Base-by-base conservation (phyloP, 768 basidiomycete genomes). In the Psilocybe cyanescens region DNA sequence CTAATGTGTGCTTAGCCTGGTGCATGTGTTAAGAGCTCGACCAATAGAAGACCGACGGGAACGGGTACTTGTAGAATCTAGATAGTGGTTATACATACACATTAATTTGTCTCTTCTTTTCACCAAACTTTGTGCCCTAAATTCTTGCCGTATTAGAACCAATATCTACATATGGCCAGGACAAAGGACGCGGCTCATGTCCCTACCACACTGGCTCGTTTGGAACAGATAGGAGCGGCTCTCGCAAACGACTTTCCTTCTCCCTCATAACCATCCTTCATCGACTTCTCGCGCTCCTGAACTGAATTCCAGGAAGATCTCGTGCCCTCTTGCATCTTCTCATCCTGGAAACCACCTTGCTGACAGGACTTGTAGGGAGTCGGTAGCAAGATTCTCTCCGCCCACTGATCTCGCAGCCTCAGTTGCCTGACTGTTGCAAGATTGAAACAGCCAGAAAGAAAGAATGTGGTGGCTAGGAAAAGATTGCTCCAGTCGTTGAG, bases 401-500 rank as follows among this genome's bases (percentile, higher is more conserved):
- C 54, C 64, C 57, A 58, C 29, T 24, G 54, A 48, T 64, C 64
- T 17, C 61, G 57, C 56, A 69, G 12, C 24, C 59, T 30, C 33
- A 70, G 17, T 45, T 70, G 58, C 51, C 65, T 58, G 8, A 65
- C 67, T 1, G 69, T 65, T 45, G 69, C 67, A 33, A 68, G 65
- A 39, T 70, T 70, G 62, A 65, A 67, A 54, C 62, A 58, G 5
- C 59, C 67, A 8, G 67, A 59, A 16, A 64, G 41, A 51, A 70
- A 37, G 60, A 70, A 70, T 12, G 64, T 60, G 8, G 57, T 19
- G 3, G 57, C 57, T 57, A 70, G 47, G 55, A 67, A 64, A 6
- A 70, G 57, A 54, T 65, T 70, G 28, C 61, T 66, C 68, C 68
- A 70, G 52, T 70, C 66, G 39, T 67, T 70, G 55, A 67, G 39